These are phyloP conservation scores for Priceomyces medius DNA, from an alignment of 805 yeast species.

Conservation along the genomic window DNA sequence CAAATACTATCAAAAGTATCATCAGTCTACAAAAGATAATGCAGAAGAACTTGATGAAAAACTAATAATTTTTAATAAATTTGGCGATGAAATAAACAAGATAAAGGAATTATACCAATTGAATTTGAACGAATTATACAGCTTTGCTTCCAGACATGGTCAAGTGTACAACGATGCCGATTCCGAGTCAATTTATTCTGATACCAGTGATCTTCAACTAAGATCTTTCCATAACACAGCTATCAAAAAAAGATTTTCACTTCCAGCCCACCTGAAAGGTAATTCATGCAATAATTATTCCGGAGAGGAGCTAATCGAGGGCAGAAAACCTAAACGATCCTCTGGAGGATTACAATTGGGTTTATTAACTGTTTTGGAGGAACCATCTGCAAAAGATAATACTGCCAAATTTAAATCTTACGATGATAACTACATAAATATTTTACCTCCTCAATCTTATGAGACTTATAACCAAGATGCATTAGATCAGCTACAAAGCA, in stretches of 20 bases:
- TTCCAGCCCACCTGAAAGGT: conserved; percentile 14
- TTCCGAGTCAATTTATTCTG: not conserved
- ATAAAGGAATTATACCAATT: conserved; percentile 31
- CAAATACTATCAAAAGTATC: conserved; percentile 38
- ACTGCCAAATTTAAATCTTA: conserved; percentile 9
- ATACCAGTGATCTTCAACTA: conserved; percentile 20
- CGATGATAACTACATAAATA: conserved; percentile 28
- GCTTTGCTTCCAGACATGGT: conserved; percentile 11
- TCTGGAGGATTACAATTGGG: conserved; percentile 40
- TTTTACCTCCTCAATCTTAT: conserved; percentile 19
- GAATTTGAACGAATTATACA: conserved; percentile 26
- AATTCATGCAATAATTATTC: conserved; percentile 2
- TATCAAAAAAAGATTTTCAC: conserved; percentile 25
- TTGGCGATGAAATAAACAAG: conserved; percentile 28
- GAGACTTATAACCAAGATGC: conserved; percentile 37
- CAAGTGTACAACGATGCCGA: not conserved
- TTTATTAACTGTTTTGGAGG: conserved; percentile 40
- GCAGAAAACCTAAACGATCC: conserved; percentile 15
- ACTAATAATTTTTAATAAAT: conserved; percentile 34
- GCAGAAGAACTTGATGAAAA: conserved; percentile 33
- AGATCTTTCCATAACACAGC: conserved; percentile 36
- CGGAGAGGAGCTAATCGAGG: not conserved
- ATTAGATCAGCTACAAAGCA: conserved; percentile 22
- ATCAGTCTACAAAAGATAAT: conserved; percentile 23
- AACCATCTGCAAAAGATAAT: conserved; percentile 13